These are phyloP conservation scores for Lentinus tigrinus DNA, from an alignment of 768 basidiomycete species.

Conservation along the genomic window DNA sequence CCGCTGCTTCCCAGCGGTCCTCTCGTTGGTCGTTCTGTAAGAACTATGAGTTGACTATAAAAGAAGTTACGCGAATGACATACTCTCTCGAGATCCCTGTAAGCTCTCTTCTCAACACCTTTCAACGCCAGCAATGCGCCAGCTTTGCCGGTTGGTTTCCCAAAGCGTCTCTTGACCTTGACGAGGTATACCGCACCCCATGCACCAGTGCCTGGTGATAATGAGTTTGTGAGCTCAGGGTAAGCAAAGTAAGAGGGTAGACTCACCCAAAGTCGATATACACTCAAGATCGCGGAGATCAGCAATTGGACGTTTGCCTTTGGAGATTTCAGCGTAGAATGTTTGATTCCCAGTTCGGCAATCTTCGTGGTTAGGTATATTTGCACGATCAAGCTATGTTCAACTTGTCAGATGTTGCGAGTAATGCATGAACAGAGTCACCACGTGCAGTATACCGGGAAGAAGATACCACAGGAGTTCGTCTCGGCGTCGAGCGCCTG, in stretches of 20 bases:
- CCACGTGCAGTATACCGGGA: background rate
- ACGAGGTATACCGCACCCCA: conserved; percentile 45
- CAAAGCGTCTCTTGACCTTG: conserved; percentile 28
- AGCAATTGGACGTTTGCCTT: background rate
- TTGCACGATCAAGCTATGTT: background rate
- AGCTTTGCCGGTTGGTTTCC: conserved; percentile 33
- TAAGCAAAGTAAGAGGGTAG: background rate
- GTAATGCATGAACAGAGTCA: no score
- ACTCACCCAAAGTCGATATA: conserved; percentile 3
- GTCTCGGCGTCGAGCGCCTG: background rate
- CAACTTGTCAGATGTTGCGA: no score
- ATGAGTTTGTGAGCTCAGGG: background rate
- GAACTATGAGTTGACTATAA: background rate
- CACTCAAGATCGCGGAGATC: background rate
- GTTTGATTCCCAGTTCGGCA: background rate
- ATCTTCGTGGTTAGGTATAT: background rate
- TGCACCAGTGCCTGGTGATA: conserved; percentile 37
- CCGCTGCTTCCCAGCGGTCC: background rate
- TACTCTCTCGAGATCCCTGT: conserved; percentile 34
- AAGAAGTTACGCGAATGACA: conserved; percentile 7
- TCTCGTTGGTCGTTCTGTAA: conserved; percentile 3
- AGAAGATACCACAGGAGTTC: background rate
- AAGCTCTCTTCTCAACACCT: conserved; percentile 34
- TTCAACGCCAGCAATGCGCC: conserved; percentile 49
- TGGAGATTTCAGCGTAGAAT: background rate